These are phyloP conservation scores for Colletotrichum higginsianum DNA, from an alignment of 2,329 filamentous ascomycete genomes.

Conservation along the genomic window DNA sequence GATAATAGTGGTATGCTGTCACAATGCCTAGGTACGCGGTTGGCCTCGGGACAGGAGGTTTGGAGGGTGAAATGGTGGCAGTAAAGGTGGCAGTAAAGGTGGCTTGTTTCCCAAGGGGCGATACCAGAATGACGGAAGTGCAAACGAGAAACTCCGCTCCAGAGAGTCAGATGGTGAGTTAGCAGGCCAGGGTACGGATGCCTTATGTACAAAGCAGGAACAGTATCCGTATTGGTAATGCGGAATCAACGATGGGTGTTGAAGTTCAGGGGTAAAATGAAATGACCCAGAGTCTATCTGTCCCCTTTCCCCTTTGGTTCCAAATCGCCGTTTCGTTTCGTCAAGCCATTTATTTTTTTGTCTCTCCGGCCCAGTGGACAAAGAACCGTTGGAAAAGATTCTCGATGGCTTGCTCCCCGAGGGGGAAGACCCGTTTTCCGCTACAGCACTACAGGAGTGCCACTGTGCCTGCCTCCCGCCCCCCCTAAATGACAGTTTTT, in stretches of 20 bases:
- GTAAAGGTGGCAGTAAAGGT: slow-evolving; percentile 39
- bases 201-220: slow-evolving; percentile 19
- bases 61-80: slow-evolving; percentile 26
- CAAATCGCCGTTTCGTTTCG: slow-evolving; percentile 27
- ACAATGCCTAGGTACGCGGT: slow-evolving; percentile 26
- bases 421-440: no score
- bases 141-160: slow-evolving; percentile 17
- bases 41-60: slow-evolving; percentile 33
- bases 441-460: no score
- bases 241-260: slow-evolving; percentile 7
- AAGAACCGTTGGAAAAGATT: slow-evolving; percentile 40
- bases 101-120: slow-evolving; percentile 38
- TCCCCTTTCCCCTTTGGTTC: background rate
- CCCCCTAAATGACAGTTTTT: slow-evolving; percentile 42
- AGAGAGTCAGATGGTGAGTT: slow-evolving; percentile 1
- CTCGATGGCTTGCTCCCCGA: slow-evolving; percentile 30
- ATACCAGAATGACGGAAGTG: slow-evolving; percentile 17
- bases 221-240: background rate
- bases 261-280: slow-evolving; percentile 14
- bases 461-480: background rate
- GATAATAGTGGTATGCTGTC: slow-evolving; percentile 7
- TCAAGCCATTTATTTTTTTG: slow-evolving; percentile 7
- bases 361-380: slow-evolving; percentile 28
- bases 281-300: background rate
- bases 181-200: background rate